Evolutionary conservation across 2,329 filamentous ascomycete genomes (phyloP), one percentile per base, ranked within the genome.

Genomic region (Clarireedia monteithiana): DNA sequence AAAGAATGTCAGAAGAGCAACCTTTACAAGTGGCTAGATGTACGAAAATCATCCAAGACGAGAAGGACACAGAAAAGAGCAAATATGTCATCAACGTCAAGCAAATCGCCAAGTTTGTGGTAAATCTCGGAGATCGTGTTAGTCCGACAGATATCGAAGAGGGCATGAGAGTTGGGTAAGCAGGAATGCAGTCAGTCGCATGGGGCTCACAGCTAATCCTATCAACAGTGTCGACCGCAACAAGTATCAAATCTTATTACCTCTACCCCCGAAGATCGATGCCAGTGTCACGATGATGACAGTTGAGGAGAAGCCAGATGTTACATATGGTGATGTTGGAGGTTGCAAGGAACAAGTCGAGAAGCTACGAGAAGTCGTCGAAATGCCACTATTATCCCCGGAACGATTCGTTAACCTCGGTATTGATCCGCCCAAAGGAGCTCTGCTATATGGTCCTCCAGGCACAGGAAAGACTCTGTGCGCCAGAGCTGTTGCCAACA

Each of bases 71-170:
- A 59, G 89, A 95, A 61, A 99, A 99, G 83, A 95, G 88, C 83
- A 99, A 97, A 84, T 99, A 99, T 77, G 91, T 99, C 68, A 99
- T 99, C 81, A 99, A 99, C 75, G 92, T 99, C 66, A 99, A 99
- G 80, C 94, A 99, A 74, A 99, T 99, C 68, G 94, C 94, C 69
- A 99, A 99, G 76, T 99, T 99, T 68, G 94, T 99, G 50, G 94
- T 99, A 63, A 94, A 96, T 74, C 83, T 99, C 52, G 94, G 94
- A 66, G 94, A 99, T 71, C 87, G 94, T 62, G 94, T 99, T 65
- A 95, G 89, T 69, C 94, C 94, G 50, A 97, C 94, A 64, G 94
- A 99, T 83, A 99, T 99, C 68, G 94, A 99, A 71, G 94, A 99
- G 74, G 94, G 94, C 62, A 99, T 99, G 94, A 85, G 94, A 64